These are phyloP conservation scores for Medicago arabica DNA, from an alignment of 306 rosid species.

Conservation along the genomic window DNA sequence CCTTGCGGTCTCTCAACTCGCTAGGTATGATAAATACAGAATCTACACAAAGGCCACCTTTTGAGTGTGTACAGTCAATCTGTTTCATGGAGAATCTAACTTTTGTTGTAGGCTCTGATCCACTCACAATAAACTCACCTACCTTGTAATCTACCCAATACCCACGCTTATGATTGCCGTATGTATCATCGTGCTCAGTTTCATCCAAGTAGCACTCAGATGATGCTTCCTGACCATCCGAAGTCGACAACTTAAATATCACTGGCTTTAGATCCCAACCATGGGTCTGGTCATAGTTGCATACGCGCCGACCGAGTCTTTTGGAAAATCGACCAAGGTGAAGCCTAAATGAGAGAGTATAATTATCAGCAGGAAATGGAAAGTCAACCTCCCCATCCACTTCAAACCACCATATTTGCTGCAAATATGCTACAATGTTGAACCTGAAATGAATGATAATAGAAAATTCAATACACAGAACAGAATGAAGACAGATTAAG, in stretches of 20 bases:
- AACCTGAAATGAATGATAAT: constrained; percentile 69
- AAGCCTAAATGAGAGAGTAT: constrained; percentile 82
- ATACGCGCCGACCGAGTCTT: constrained; percentile 82
- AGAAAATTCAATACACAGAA: constrained; percentile 8
- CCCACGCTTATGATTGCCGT: constrained; percentile 76
- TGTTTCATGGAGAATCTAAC: constrained; percentile 94
- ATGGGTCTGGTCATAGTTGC: constrained; percentile 87
- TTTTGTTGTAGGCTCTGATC: constrained; percentile 66
- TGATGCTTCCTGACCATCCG: constrained; percentile 74
- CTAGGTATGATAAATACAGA: constrained; percentile 87
- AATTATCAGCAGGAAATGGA: constrained; percentile 83
- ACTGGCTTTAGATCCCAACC: constrained; percentile 93
- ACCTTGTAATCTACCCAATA: constrained; percentile 96
- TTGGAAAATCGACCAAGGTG: constrained; percentile 84
- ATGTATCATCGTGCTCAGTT: constrained; percentile 52
- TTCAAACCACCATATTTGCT: constrained; percentile 98
- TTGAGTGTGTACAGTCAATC: constrained; percentile 94
- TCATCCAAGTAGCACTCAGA: constrained; percentile 75
- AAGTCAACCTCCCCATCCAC: constrained; percentile 81
- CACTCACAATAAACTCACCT: constrained; percentile 78
- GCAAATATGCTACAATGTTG: constrained; percentile 78
- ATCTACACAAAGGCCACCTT: constrained; percentile 96
- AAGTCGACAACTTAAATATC: constrained; percentile 70
- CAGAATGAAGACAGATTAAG: constrained; percentile 11
- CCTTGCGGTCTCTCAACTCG: constrained; percentile 59